Evolutionary conservation across 208 protist species (phyloP).

Genomic region (Kentomonas sorsogonicus): DNA sequence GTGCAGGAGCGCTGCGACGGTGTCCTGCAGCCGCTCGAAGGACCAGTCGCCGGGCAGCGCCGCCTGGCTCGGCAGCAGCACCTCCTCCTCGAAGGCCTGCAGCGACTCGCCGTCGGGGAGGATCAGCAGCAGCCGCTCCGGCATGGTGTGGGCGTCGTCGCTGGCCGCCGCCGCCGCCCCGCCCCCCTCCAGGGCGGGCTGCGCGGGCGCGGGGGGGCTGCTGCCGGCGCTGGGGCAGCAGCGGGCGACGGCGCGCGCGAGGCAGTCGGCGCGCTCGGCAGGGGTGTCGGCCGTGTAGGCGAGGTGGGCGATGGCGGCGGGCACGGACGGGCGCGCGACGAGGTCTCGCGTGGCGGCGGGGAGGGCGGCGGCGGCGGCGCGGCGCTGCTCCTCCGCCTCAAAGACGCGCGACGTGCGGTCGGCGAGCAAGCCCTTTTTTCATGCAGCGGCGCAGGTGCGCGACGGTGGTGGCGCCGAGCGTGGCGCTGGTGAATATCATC

Average conservation of each 20-base stretch:
- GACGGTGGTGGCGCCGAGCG: constrained; percentile 74
- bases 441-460: constrained; percentile 86
- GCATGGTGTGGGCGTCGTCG: neutral
- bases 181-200: neutral
- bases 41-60: constrained; percentile 15
- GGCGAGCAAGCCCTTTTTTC: constrained; percentile 80
- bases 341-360: neutral
- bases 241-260: constrained; percentile 29
- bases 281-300: constrained; percentile 81
- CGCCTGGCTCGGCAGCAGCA: constrained; percentile 47
- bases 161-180: neutral
- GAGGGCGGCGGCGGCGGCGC: neutral
- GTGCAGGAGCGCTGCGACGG: constrained; percentile 24
- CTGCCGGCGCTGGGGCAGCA: constrained; percentile 15
- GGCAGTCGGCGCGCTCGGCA: constrained; percentile 63
- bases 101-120: constrained; percentile 53
- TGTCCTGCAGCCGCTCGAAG: constrained; percentile 37
- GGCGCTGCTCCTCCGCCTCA: constrained; percentile 23
- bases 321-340: constrained; percentile 56
- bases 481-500: constrained; percentile 85
- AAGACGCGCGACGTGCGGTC: constrained; percentile 69
- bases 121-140: constrained; percentile 39
- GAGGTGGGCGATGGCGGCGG: constrained; percentile 55
- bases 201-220: neutral
- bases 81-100: constrained; percentile 35